Evolutionary conservation across 257 asterid species (phyloP).

Genomic region (Scutellaria barbata): DNA sequence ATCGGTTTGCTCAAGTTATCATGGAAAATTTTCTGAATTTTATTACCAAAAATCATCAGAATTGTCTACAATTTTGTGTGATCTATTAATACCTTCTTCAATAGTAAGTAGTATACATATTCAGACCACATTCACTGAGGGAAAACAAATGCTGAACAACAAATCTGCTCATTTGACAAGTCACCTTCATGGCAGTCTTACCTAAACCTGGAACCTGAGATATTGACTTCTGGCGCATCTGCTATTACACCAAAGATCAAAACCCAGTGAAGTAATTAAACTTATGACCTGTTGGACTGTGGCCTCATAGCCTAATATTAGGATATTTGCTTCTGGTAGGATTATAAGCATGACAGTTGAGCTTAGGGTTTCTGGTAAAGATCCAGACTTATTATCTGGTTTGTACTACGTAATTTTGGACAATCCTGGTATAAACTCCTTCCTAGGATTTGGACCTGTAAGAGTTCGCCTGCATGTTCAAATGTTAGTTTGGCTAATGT

Average conservation of each 20-base stretch:
- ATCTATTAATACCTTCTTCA: background rate
- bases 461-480: background rate
- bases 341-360: background rate
- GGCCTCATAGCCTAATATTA: background rate
- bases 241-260: background rate
- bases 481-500: slow-evolving; percentile 13
- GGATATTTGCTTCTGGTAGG: background rate
- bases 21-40: background rate
- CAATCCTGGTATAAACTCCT: background rate
- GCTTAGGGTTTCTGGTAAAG: background rate
- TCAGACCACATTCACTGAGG: background rate
- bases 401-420: background rate
- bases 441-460: background rate
- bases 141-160: background rate
- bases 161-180: background rate
- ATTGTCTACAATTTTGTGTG: background rate
- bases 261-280: background rate
- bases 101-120: slow-evolving; percentile 4
- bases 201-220: background rate
- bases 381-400: background rate
- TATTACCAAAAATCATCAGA: background rate
- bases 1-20: background rate
- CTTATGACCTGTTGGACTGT: slow-evolving; percentile 1
- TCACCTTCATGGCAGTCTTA: slow-evolving; percentile 3
- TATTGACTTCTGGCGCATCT: background rate